Base-by-base conservation (phyloP, 2,329 filamentous ascomycete genomes). In the Trichoderma sp. region DNA sequence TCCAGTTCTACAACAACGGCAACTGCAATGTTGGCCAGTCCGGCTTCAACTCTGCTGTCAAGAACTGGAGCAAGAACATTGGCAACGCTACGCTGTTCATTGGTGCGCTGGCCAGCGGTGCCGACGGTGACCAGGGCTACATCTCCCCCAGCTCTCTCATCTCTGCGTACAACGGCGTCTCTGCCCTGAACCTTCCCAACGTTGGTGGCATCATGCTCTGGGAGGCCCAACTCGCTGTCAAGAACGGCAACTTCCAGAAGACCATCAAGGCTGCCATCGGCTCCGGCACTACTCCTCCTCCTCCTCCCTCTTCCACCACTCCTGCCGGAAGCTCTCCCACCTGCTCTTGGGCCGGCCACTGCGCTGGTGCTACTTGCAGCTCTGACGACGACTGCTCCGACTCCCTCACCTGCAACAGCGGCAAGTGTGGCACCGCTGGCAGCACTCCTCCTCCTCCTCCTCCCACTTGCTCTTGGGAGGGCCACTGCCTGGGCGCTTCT, bases 131-230 rank as follows among this genome's bases (percentile, higher is more conserved):
- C 21, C 78, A 79, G 11, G 88, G 88, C 1, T 90, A 89, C 74
- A 73, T 83, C 18, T 73, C 79, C 5, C 79, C 82, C 1, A 72
- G 70, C n/a, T 74, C 79, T 7, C 79, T 90, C 24, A 77, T 76
- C 21, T 73, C 78, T 26, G 80, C 89, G 32, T 82, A 90, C 71
- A 67, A 81, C 34, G 58, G 65, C 7, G 72, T 73, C 26, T 88
- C 87, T 74, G 79, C 77, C 52, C 83, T 84, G 77, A 77, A 78
- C 39, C 89, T 86, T 74, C 77, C 80, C 2, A 89, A 84, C 76
- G 90, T 90, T 72, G 88, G 87, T 6, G 89, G 89, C 30, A 83
- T 89, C 16, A 90, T 90, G 88, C 81, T 90, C 76, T 91, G 88
- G 89, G 89, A 91, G 76, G 84, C 81, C 28, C 87, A 89, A 78